A percentile compares a stretch with the other conserved stretches of the same genome.
These are phyloP conservation scores for Pseudogymnoascus pannorum DNA, from an alignment of 2,329 filamentous ascomycete genomes.

Conservation along the genomic window DNA sequence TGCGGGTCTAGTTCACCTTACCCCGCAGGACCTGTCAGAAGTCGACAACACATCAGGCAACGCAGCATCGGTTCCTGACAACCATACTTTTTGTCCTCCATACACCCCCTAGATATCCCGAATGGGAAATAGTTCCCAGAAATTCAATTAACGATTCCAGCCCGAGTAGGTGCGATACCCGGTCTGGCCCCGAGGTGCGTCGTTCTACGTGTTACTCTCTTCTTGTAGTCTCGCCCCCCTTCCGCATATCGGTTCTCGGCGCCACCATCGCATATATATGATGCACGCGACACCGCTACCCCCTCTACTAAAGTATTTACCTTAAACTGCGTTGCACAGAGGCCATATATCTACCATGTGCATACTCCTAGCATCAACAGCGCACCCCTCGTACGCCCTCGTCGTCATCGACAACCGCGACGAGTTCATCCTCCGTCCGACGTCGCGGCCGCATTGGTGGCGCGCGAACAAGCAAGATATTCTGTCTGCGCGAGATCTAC, in stretches of 20 bases:
- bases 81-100: neutral
- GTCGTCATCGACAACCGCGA: conserved; percentile 75
- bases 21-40: conserved; percentile 1
- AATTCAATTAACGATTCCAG: neutral
- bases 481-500: conserved; percentile 54
- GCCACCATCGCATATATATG: neutral
- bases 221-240: neutral
- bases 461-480: conserved; percentile 29
- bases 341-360: conserved; percentile 49
- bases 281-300: neutral
- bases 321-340: neutral
- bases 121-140: neutral
- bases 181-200: neutral
- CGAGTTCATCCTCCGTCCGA: conserved; percentile 60
- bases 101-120: neutral
- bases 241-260: conserved; percentile 1
- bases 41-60: conserved; percentile 4
- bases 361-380: conserved; percentile 67
- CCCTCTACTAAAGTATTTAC: neutral
- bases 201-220: neutral
- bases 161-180: neutral
- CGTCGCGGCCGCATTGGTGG: conserved; percentile 59
- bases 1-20: neutral
- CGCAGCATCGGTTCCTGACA: neutral
- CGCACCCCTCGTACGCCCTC: conserved; percentile 67